Evolutionary conservation across 1,139 yeast species (phyloP), one percentile per base, ranked within the genome.

Genomic region (Ogataea hybrid): DNA sequence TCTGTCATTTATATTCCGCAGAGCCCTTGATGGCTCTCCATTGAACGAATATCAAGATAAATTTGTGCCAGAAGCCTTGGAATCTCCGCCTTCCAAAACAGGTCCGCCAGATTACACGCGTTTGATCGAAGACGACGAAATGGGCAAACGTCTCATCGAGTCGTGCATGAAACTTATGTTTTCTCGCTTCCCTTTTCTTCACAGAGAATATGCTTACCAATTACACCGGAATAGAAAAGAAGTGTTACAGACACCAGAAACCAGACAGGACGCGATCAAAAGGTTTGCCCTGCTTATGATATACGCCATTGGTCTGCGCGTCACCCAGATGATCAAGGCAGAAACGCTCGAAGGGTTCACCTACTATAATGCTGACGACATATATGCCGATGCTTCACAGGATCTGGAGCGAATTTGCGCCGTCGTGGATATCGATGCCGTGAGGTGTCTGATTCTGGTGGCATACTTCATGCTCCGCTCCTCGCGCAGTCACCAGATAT

Each of bases 401-500:
- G 38, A 40, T 12, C 12, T 52, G 11, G 49, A 46, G 17, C 37
- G 35, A 3, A 36, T 52, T 5, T 41, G 48, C 2, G 25, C 48
- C 4, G 28, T 30, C 2, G 32, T 48, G 5, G 56, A 52, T 30
- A 9, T 39, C 4, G 43, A 47, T 15, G 31, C 55, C 4, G 41
- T 52, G 2, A n/a, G 38, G 6, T 44, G 51, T 33, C 39, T 51
- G 14, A 37, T 43, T 9, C 20, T 51, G n/a, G 48, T 44, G 9
- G 50, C 47, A 1, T 31, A 43, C 16, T 50, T 39, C 36, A 48
- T 47, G 48, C 27, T 51, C 18, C 30, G 56, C 36, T 42, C 54
- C 2, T 42, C 48, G 8, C 40, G 42, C 21, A 49, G 53, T 7
- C 45, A 45, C 28, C 50, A 47, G n/a, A 38, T 52, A 10, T 52